Conservation (phyloP, 2,329 filamentous ascomycete species). For the Phyllosticta citriasiana region DNA sequence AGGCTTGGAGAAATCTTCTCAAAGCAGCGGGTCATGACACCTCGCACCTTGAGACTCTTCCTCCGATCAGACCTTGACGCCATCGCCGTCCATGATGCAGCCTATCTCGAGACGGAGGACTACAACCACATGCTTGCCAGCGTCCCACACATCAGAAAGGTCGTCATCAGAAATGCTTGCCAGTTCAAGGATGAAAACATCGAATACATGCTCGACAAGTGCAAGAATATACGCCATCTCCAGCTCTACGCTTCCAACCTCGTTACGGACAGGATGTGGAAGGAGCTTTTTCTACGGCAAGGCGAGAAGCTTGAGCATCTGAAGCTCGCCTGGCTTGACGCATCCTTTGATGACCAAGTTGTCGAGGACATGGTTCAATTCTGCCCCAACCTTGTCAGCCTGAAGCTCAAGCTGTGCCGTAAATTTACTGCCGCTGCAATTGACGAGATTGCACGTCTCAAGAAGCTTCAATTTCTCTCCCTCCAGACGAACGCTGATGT, state of each 20-base stretch:
- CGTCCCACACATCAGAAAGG: slow-evolving; percentile 55
- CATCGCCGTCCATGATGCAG: slow-evolving; percentile 52
- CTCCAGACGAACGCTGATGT: slow-evolving; percentile 55
- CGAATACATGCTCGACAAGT: slow-evolving; percentile 67
- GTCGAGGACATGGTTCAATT: slow-evolving; percentile 50
- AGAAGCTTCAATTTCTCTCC: slow-evolving; percentile 62
- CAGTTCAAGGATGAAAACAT: slow-evolving; percentile 83
- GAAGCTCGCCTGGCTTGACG: slow-evolving; percentile 76
- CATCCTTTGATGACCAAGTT: slow-evolving; percentile 64
- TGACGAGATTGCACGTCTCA: slow-evolving; percentile 50
- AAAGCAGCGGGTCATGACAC: slow-evolving; percentile 49
- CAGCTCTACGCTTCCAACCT: slow-evolving; percentile 80
- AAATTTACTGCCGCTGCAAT: slow-evolving; percentile 59
- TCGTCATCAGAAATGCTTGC: slow-evolving; percentile 76
- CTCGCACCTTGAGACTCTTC: slow-evolving; percentile 40
- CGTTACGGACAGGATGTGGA: slow-evolving; percentile 67
- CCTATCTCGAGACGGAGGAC: slow-evolving; percentile 61
- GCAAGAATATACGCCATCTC: slow-evolving; percentile 58
- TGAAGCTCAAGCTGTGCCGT: slow-evolving; percentile 78
- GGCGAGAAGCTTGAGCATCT: slow-evolving; percentile 57
- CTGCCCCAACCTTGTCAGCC: slow-evolving; percentile 58
- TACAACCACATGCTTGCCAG: slow-evolving; percentile 71
- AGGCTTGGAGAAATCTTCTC: slow-evolving; percentile 54
- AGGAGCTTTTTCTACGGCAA: slow-evolving; percentile 54
- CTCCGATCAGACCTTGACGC: slow-evolving; percentile 43